phyloP scores from a whole-genome alignment of 139 green algal species.

The Zygnema circumcarinatum region DNA sequence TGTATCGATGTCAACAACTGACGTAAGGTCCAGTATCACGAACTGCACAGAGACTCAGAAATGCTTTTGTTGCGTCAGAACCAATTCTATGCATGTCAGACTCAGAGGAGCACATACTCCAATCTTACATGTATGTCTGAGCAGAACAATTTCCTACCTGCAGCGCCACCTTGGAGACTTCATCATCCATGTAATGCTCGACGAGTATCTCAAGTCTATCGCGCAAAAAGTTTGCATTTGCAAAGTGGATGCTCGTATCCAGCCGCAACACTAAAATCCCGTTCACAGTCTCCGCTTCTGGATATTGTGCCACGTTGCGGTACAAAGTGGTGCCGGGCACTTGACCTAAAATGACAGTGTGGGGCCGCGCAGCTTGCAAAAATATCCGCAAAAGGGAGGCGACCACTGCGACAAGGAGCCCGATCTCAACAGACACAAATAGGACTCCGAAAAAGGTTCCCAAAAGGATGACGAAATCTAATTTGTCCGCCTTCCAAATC shows the following conservation, averaged over 20 bases:
- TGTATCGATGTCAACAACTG: constrained; percentile 80
- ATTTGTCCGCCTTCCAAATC: constrained; percentile 51
- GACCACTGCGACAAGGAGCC: constrained; percentile 44
- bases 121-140: background rate
- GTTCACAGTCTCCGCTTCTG: constrained; percentile 64
- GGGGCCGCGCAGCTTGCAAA: constrained; percentile 59
- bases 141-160: background rate
- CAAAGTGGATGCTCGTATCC: constrained; percentile 74
- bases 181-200: background rate
- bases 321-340: constrained; percentile 71
- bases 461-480: constrained; percentile 44
- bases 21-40: constrained; percentile 80
- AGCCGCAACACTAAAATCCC: constrained; percentile 74
- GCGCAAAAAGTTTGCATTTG: constrained; percentile 75
- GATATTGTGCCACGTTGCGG: constrained; percentile 82
- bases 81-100: background rate
- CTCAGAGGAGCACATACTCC: background rate
- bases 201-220: constrained; percentile 30
- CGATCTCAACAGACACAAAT: constrained; percentile 55
- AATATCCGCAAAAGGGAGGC: constrained; percentile 15
- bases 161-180: no score
- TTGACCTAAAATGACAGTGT: constrained; percentile 79
- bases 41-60: constrained; percentile 57
- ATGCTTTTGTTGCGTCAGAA: background rate
- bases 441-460: constrained; percentile 54